Evolutionary conservation across 2,329 filamentous ascomycete genomes (phyloP), one percentile per base, ranked within the genome.

Genomic region (Alternaria sp.): DNA sequence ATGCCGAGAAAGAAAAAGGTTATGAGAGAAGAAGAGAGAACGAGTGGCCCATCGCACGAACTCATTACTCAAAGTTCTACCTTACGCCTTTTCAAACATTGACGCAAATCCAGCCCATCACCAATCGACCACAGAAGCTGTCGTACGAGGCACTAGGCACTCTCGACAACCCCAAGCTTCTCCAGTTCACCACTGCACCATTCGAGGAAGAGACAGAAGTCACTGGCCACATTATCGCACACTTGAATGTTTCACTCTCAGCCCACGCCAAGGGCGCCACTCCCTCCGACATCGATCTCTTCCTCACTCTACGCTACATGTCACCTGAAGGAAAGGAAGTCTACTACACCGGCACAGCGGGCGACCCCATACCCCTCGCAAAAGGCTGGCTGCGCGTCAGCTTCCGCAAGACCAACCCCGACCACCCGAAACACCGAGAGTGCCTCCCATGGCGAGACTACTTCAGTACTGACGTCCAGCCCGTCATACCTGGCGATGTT

Each of bases 21-120:
- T 91, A 84, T 65, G 62, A 77, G 1, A 80, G 84, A 23, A 80
- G 89, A 2, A 79, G 79, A 2, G 89, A 90, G 70, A 78, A 72
- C 4, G 85, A 86, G 49, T 92, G 89, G 89, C 89, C 89, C 0
- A 86, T 91, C 49, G 81, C 86, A 1, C 77, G 87, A 28, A 91
- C 89, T 1, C 71, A 83, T 56, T 91, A 90, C 69, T 87, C 82
- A 0, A 83, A 82, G 8, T 90, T 82, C 72, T 86, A 84, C 69
- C 81, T 91, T 13, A 85, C 83, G 0, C 78, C 83, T 0, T 77
- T 83, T 2, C 67, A 76, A 11, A 67, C 72, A 3, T 76, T 88
- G 2, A 77, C 72, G 2, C 71, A 69, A 4, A 60, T 66, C n/a
- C 68, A 73, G 33, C 77, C 77, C 0, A 58, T 58, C 4, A 51